Percentiles rank a stretch among this genome's conserved stretches.
These are phyloP conservation scores for Yarrowia phangngaensis DNA, from an alignment of 805 yeast species.

Conservation along the genomic window DNA sequence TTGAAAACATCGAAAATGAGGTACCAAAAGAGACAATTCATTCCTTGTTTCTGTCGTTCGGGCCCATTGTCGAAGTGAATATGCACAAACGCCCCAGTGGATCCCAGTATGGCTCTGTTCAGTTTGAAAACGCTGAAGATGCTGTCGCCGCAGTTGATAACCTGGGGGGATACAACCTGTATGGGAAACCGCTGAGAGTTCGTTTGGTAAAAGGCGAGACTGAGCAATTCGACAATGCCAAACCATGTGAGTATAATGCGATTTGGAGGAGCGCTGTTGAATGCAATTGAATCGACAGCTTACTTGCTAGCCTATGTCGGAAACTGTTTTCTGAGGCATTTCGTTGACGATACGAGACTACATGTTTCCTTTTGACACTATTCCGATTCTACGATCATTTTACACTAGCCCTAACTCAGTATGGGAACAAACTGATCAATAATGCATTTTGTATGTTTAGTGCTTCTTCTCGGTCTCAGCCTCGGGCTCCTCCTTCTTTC, in stretches of 20 bases:
- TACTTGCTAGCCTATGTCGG: too few species aligned
- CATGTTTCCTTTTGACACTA: too few species aligned
- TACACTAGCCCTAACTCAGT: constrained; percentile 4
- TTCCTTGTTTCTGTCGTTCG: constrained; percentile 37
- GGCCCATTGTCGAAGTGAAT: constrained; percentile 35
- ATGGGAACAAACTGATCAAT: constrained; percentile 25
- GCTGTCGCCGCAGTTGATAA: constrained; percentile 40
- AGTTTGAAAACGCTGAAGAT: constrained; percentile 36
- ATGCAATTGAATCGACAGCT: too few species aligned
- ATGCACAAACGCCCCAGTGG: constrained; percentile 29
- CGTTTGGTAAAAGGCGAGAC: constrained; percentile 30
- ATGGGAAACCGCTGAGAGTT: constrained; percentile 34
- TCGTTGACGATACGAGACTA: too few species aligned
- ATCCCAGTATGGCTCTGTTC: constrained; percentile 35
- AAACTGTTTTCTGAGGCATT: too few species aligned
- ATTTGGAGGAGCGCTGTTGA: too few species aligned
- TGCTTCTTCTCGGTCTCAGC: constrained; percentile 27
- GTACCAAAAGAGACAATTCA: constrained; percentile 32
- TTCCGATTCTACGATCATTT: too few species aligned
- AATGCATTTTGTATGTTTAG: constrained; percentile 25
- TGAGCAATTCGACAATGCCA: constrained; percentile 27
- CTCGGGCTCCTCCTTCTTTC: constrained; percentile 29
- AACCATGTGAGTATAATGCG: constrained; percentile 29
- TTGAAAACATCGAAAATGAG: constrained; percentile 28
- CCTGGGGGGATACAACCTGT: constrained; percentile 35